phyloP scores from a whole-genome alignment of 1,139 yeast species.

The Taphrina deformans region DNA sequence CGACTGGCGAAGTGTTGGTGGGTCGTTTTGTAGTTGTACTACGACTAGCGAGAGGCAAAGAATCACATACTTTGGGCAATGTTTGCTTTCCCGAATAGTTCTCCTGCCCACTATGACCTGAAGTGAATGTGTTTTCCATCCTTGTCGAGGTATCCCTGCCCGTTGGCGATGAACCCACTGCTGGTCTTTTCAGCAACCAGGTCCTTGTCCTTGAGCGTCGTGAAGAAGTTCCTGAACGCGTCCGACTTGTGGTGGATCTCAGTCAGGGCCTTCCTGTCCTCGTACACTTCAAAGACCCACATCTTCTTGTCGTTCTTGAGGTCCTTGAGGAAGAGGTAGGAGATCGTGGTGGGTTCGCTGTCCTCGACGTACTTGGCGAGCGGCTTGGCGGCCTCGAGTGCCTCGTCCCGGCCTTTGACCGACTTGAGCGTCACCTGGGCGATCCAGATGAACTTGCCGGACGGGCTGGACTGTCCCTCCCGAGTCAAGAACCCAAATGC shows the following conservation, averaged over 20 bases:
- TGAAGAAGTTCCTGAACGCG: slow-evolving; percentile 11
- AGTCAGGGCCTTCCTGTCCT: slow-evolving; percentile 14
- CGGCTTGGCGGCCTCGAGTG: slow-evolving; percentile 8
- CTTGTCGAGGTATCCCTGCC: slow-evolving; percentile 22
- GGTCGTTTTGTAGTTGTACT: neutral
- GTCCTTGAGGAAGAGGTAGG: slow-evolving; percentile 30
- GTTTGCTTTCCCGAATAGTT: too few species aligned
- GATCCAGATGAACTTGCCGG: slow-evolving; percentile 23
- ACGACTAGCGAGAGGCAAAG: neutral
- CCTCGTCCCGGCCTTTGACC: slow-evolving; percentile 5
- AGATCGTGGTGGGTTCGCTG: slow-evolving; percentile 15
- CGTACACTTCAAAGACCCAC: slow-evolving; percentile 29
- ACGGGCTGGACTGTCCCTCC: neutral
- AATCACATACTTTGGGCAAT: too few species aligned
- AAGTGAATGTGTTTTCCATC: slow-evolving; percentile 17
- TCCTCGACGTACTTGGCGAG: slow-evolving; percentile 21
- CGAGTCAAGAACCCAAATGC: slow-evolving; percentile 19
- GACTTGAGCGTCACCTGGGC: slow-evolving; percentile 21
- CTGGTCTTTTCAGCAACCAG: slow-evolving; percentile 6
- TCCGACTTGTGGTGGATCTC: slow-evolving; percentile 30
- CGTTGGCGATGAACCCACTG: slow-evolving; percentile 12
- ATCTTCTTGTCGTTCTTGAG: slow-evolving; percentile 24
- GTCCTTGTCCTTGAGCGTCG: neutral
- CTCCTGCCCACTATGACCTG: too few species aligned
- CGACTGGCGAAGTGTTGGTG: neutral